Evolutionary conservation across 2,329 filamentous ascomycete species (phyloP), one percentile per base, ranked within the genome.

Genomic region (Hymenoscyphus fructigenus): DNA sequence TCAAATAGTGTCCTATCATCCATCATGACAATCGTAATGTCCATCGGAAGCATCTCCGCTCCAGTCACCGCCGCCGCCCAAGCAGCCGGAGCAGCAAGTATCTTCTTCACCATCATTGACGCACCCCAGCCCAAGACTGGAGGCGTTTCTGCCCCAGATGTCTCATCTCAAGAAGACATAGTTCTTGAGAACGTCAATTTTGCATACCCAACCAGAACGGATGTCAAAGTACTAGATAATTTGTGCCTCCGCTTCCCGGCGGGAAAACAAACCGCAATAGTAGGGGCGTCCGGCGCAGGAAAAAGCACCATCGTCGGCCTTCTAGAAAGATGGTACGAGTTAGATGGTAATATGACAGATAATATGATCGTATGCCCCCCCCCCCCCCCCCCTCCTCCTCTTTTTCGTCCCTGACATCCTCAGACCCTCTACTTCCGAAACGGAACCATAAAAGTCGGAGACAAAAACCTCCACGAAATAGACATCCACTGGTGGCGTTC

Each of bases 401-500:
- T 26, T 28, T 26, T 41, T 17, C 59, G 26, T 5, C 53, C 34
- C 61, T 12, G 38, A 15, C 10, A 44, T 50, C 3, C 14, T 1
- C 7, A 73, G 72, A 74, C 70, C 6, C 65, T 71, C 2, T 69
- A 67, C 53, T 71, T 68, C 38, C 67, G 68, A 17, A 68, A 66
- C 26, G 70, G 70, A 7, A 67, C 28, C 5, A 70, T 72, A 32
- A 67, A 64, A 7, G 61, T 68, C 14, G 68, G 69, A 12, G 67
- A 63, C 15, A 57, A 34, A 44, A 69, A 66, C 14, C 44, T 72
- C 15, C 65, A 69, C 28, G 66, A 68, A 9, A 65, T 66, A 14
- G 81, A 90, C 44, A 70, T 89, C 23, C 87, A 85, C 66, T 91
- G 82, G 83, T 79, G 78, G 78, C 72, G 83, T 41, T 80, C 80